phyloP scores from a whole-genome alignment of 306 rosid genomes.

The Ammopiptanthus mongolicus region DNA sequence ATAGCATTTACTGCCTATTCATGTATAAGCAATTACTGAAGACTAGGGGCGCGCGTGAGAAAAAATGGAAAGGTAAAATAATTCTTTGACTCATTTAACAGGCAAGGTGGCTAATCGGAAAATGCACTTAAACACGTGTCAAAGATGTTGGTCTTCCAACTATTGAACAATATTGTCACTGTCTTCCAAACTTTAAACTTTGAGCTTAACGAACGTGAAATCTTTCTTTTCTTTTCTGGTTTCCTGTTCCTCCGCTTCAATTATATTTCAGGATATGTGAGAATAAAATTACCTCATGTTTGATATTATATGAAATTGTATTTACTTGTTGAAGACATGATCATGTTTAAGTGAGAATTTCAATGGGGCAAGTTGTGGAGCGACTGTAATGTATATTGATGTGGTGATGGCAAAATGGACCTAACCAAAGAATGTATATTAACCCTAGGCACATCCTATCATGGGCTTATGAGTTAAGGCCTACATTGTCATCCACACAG shows the following conservation, averaged over 20 bases:
- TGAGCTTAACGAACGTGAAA: not conserved
- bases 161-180: not conserved
- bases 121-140: slow-evolving; percentile 1
- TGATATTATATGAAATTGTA: too few species aligned
- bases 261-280: not conserved
- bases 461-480: too few species aligned
- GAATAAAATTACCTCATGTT: too few species aligned
- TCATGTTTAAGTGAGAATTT: too few species aligned
- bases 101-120: not conserved
- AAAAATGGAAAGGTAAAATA: not conserved
- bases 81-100: not conserved
- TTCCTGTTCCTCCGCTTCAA: not conserved
- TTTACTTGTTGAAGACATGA: too few species aligned
- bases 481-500: too few species aligned
- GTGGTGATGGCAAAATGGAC: too few species aligned
- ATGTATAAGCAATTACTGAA: not conserved
- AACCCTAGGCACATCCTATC: too few species aligned
- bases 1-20: not conserved
- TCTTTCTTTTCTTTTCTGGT: not conserved
- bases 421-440: too few species aligned
- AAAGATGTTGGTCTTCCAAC: not conserved
- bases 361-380: too few species aligned
- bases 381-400: too few species aligned
- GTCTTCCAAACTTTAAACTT: not conserved
- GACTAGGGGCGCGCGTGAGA: not conserved